Base-by-base conservation (phyloP, 495 filamentous ascomycete genomes). In the Neurospora tetrasperma region DNA sequence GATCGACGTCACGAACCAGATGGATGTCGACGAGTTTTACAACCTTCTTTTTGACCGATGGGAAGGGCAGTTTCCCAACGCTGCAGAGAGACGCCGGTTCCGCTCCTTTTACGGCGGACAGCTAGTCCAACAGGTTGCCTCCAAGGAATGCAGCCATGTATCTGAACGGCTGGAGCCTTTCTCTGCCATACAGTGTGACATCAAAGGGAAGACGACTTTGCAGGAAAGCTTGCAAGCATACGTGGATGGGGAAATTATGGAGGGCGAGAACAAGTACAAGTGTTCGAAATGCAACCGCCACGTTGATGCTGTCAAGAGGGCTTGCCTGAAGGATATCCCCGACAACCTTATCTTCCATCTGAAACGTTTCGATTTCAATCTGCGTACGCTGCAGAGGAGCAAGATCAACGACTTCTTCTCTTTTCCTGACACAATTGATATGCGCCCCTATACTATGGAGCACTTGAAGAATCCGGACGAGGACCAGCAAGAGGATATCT, bases 11-110 rank as follows among this genome's bases (percentile, higher is more conserved):
- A 89, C 89, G 23, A 86, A 92, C 48, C 96, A 98, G 78, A 98
- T 98, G 93, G 96, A 99, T 78, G 96, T 97, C 16, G 96, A 98
- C 75, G 94, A 97, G 78, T 99, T 98, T 79, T 98, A 96, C 82
- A 97, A 96, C 76, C 85, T 96, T 27, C 86, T 98, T 0, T 96
- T 98, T 76, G 94, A 97, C 76, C 88, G 93, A 41, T 94, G 93
- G 88, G 96, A 99, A 78, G 88, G 89, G 7, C 93, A 97, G 77
- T 90, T 98, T 72, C 80, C 87, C 35, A 84, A 88, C 18, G 78
- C 83, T 4, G 88, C 89, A 69, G 88, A 88, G 43, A 97, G 93
- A 81, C 90, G 89, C 59, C 86, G 82, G 16, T 94, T 99, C 72
- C 87, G 93, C 48, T 90, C 90, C 0, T 93, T 97, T 75, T 99